phyloP scores from a whole-genome alignment of 805 yeast genomes.

The Cyberlindnera meyerae region DNA sequence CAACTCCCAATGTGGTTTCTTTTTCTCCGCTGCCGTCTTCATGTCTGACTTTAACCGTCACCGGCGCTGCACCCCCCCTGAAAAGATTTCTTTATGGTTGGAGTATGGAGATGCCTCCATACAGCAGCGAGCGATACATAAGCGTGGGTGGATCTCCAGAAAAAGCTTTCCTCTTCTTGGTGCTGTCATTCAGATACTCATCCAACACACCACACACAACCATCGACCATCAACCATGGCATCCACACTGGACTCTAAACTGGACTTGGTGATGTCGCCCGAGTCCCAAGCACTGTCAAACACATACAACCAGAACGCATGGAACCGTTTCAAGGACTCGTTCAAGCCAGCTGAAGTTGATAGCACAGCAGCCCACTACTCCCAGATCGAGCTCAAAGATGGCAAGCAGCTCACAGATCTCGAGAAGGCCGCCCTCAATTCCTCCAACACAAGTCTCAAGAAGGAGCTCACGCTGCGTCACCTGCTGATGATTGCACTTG shows the following conservation, averaged over 20 bases:
- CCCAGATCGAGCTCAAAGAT: conserved; percentile 15
- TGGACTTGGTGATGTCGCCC: conserved; percentile 9
- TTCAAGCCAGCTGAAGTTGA: conserved; percentile 34
- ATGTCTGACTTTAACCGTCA: no score
- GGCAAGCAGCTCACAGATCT: conserved; percentile 29
- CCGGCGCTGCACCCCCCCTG: no score
- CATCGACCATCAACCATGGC: no score
- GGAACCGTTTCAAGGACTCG: conserved; percentile 38
- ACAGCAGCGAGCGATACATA: no score
- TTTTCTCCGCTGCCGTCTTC: no score
- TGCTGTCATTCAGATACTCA: no score
- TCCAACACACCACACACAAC: no score
- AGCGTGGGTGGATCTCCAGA: no score
- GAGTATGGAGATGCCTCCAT: no score
- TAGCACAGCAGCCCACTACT: conserved; percentile 9
- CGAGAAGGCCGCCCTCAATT: conserved; percentile 33
- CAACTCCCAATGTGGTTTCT: no score
- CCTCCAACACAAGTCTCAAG: conserved; percentile 34
- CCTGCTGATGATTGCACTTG: conserved; percentile 72
- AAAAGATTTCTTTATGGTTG: no score
- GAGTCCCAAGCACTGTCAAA: conserved; percentile 1
- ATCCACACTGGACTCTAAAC: not conserved
- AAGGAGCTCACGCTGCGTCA: conserved; percentile 43
- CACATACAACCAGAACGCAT: conserved; percentile 2
- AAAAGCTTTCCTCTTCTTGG: no score